phyloP scores from a whole-genome alignment of 2,329 filamentous ascomycete species.

The Exophiala aquamarina region DNA sequence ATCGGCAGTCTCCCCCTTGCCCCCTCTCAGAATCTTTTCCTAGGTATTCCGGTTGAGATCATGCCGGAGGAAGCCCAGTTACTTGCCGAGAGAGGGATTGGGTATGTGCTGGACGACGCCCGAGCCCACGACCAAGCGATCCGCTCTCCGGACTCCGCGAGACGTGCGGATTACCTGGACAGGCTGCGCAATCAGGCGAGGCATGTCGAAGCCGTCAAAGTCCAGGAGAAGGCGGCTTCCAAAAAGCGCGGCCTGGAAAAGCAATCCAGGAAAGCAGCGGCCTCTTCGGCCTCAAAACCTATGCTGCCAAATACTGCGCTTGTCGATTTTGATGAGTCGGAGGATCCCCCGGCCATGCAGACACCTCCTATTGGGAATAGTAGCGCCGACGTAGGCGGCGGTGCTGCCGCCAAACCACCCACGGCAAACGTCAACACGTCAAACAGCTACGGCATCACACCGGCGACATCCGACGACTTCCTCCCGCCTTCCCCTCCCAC shows the following conservation, averaged over 20 bases:
- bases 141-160: constrained; percentile 55
- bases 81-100: constrained; percentile 73
- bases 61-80: constrained; percentile 86
- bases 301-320: not conserved
- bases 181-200: constrained; percentile 56
- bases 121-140: constrained; percentile 68
- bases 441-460: constrained; percentile 41
- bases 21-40: constrained; percentile 91
- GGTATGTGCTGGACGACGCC: constrained; percentile 77
- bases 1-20: constrained; percentile 87
- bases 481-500: constrained; percentile 36
- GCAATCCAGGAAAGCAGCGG: constrained; percentile 39
- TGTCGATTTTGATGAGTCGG: constrained; percentile 9
- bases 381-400: too few species aligned
- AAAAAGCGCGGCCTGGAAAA: constrained; percentile 52
- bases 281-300: constrained; percentile 17
- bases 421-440: not conserved
- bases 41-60: constrained; percentile 83
- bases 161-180: constrained; percentile 62
- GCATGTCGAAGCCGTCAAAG: constrained; percentile 48
- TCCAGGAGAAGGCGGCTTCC: constrained; percentile 50
- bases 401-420: too few species aligned
- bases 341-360: not conserved
- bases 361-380: too few species aligned
- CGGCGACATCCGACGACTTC: constrained; percentile 50